Base-by-base conservation (phyloP, 1,284 basidiomycete species). In the Phlebopus sp. region DNA sequence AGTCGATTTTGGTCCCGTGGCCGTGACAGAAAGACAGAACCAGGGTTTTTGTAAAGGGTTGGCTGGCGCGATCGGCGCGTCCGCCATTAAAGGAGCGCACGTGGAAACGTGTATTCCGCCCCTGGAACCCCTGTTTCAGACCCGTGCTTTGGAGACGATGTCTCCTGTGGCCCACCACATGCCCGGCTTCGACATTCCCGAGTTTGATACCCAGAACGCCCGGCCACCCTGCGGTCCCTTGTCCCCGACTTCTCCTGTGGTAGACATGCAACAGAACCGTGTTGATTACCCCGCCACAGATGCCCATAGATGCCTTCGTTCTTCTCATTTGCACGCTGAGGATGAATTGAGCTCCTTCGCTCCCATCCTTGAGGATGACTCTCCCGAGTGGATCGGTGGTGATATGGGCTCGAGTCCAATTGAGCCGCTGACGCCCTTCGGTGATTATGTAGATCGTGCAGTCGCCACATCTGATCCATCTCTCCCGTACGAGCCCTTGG, bases 41-140 rank as follows among this genome's bases (percentile, higher is more conserved):
- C 75, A 72, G 79, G 74, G 69, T 85, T 87, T 86, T 85, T 62
- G 66, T 54, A 67, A 69, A 70, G 86, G 86, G 86, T 87, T 89
- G 81, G 74, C 77, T 66, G 75, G 62, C 67, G 77, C 79, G 77
- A 74, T 63, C 59, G 73, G 85, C 85, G 84, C 80, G 72, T 64
- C 76, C 64, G 81, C 79, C 73, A 87, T 85, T 86, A 87, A 89
- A 86, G 86, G 86, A 80, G 63, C 75, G 69, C 81, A 71, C 80
- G 83, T 81, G 78, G 75, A 86, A 78, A 81, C 82, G 79, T 83
- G 81, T 75, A 77, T 84, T 82, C 83, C 84, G 83, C 86, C 86
- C 85, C 68, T 75, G 9, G 69, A 72, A 69, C 53, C 68, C 67
- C 49, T 70, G 50, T 51, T 67, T 23, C 55, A 60, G 31, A 41